Percentiles rank a stretch among this genome's conserved stretches.
Conservation (phyloP, 768 basidiomycete genomes). For the Psilocybe sp. region DNA sequence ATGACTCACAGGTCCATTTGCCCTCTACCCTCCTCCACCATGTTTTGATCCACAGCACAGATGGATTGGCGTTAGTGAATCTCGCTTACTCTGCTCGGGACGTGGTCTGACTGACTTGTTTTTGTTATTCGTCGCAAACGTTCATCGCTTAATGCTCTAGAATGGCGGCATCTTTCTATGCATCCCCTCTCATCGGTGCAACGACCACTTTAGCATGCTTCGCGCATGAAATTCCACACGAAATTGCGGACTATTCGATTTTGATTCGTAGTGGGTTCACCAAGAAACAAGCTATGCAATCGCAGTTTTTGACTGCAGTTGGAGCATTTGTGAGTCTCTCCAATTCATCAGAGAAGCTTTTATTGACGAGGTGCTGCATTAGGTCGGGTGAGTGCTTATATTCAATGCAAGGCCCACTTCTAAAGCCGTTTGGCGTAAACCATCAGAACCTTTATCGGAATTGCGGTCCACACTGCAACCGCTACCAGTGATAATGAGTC, state of each 20-base stretch:
- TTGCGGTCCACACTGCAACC: constrained; percentile 76
- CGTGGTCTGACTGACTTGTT: constrained; percentile 1
- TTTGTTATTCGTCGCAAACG: constrained; percentile 9
- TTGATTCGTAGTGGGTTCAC: constrained; percentile 87
- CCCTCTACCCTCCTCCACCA: not conserved
- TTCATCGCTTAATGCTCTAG: constrained; percentile 35
- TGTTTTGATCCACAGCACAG: constrained; percentile 54
- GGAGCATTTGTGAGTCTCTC: constrained; percentile 79
- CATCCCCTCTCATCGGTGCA: constrained; percentile 89
- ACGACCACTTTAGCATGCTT: constrained; percentile 95
- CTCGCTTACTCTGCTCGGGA: constrained; percentile 12
- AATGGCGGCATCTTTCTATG: constrained; percentile 96
- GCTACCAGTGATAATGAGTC: constrained; percentile 37
- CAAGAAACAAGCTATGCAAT: constrained; percentile 90
- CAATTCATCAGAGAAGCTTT: constrained; percentile 18
- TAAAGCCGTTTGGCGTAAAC: constrained; percentile 16
- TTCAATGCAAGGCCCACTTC: constrained; percentile 6
- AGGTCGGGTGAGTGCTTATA: constrained; percentile 41
- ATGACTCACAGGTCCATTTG: not conserved
- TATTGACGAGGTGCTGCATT: constrained; percentile 11
- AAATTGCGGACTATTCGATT: constrained; percentile 98
- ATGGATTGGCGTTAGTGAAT: constrained; percentile 78
- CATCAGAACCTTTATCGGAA: constrained; percentile 81
- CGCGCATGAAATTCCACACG: constrained; percentile 93
- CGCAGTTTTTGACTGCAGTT: constrained; percentile 87